Evolutionary conservation across 164 flowering plant species (phyloP), one percentile per base, ranked within the genome.

Genomic region (Aristolochia contorta): DNA sequence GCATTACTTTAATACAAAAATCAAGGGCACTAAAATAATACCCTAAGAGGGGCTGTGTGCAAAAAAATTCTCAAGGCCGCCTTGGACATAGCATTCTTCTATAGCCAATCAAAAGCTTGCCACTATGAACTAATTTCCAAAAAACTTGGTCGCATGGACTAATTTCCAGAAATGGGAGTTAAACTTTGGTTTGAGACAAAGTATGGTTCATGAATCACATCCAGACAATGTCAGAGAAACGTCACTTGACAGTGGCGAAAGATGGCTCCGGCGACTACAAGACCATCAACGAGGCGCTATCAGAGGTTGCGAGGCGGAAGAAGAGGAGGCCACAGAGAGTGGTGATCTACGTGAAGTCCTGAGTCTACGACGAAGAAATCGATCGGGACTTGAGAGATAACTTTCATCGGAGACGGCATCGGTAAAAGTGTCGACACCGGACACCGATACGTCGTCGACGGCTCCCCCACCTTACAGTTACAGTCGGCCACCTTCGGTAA

Each of bases 401-500:
- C 84, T 82, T 24, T 86, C 0, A 49, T 82, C n/a, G 93, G 93
- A 8, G 90, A 86, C 61, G 93, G 93, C 9, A 82, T 78, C 3
- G 86, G 65, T 41, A 69, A 69, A 10, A 84, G 90, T 27, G 30
- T 27, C 30, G 75, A 84, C 56, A 84, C 78, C 0, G 77, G 78
- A 14, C 68, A 56, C 51, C 77, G 64, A n/a, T 84, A 69, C 53
- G 74, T 59, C 15, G 48, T 56, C 16, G 84, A 68, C 56, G 89
- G 87, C 27, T 65, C 78, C 46, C 80, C 90, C 6, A 84, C 90
- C 33, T 82, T 81, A 21, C 60, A n/a, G n/a, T n/a, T n/a, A n/a
- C n/a, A 78, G 0, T 78, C 89, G 0, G 93, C 90, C 1, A 84
- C 93, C 54, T 74, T 81, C 67, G 93, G 93, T 86, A n/a, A n/a